These are phyloP conservation scores for Novakomyces olei DNA, from an alignment of 805 yeast genomes.

Conservation along the genomic window DNA sequence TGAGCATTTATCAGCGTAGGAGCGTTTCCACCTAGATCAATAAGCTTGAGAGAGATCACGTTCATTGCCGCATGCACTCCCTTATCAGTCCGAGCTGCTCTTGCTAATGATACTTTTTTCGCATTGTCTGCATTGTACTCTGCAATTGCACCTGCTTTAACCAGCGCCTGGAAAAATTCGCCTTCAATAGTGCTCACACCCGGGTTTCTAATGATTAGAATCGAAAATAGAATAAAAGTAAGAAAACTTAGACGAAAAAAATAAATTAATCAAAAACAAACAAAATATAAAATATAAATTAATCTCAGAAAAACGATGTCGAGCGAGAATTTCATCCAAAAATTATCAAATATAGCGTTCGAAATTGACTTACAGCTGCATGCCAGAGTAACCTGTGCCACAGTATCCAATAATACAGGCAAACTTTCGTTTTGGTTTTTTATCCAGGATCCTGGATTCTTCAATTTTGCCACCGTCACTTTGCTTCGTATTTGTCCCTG, in stretches of 20 bases:
- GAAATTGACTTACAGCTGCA: too few species aligned
- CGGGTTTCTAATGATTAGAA: too few species aligned
- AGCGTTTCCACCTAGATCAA: conserved; percentile 59
- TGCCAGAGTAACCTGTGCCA: conserved; percentile 91
- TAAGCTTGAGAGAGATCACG: conserved; percentile 62
- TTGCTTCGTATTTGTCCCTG: too few species aligned
- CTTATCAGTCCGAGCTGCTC: conserved; percentile 58
- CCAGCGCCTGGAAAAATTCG: conserved; percentile 63
- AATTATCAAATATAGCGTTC: too few species aligned
- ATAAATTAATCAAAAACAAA: too few species aligned
- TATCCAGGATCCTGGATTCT: too few species aligned
- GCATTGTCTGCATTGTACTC: conserved; percentile 71
- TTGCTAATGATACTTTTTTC: conserved; percentile 50
- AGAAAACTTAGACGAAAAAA: too few species aligned
- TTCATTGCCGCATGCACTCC: conserved; percentile 98
- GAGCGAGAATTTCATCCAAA: too few species aligned
- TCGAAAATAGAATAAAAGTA: too few species aligned
- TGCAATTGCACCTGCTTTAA: conserved; percentile 70
- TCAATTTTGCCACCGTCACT: too few species aligned
- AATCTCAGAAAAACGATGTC: too few species aligned
- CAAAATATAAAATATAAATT: too few species aligned
- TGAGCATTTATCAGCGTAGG: conserved; percentile 46
- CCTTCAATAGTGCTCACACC: conserved; percentile 79
- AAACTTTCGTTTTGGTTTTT: conserved; percentile 48
- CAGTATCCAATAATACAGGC: conserved; percentile 85